Evolutionary conservation across 768 basidiomycete species (phyloP), one percentile per base, ranked within the genome.

Genomic region (Nidularia sp.): DNA sequence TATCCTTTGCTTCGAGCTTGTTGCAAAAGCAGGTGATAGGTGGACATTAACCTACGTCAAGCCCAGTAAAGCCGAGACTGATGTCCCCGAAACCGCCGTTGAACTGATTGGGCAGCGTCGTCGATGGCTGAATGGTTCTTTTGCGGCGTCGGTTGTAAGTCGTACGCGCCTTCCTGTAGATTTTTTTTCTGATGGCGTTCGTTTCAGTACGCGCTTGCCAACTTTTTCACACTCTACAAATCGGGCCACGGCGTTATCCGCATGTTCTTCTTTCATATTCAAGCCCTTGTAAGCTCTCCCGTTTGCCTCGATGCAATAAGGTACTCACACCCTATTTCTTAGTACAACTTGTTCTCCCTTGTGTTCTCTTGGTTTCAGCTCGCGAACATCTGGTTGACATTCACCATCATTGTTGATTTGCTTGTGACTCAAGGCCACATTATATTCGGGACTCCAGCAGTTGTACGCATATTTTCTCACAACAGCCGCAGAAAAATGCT

Each of bases 231-330:
- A 56, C 78, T 96, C 48, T 98, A 97, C 70, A 80, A 78, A 58
- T 93, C 90, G 31, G 81, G 85, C 9, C 95, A 98, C 61, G 89
- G 89, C 29, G 79, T 91, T 49, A 79, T 96, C 56, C 85, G 96
- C 63, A 92, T 98, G 89, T 88, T 98, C 75, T 93, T 98, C 77
- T 85, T 99, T 67, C 95, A 98, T 63, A 62, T 99, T 45, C 96
- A 98, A 70, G 94, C 85, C 41, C 53, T 98, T 50, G 92, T 93
- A 65, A 55, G 87, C 76, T 31, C 22, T 22, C 6, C 29, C 22
- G 34, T 62, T 43, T 48, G 41, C 10, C 41, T 25, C 29, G 29
- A 41, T 5, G 8, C 36, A 15, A 41, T 47, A 57, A 45, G 22
- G 18, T 32, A 6, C 31, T 12, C 32, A 10, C 10, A 25, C 13